Percentiles rank a stretch among this genome's conserved stretches.
Conservation (phyloP, 2,329 filamentous ascomycete species). For the Fusarium nanum region DNA sequence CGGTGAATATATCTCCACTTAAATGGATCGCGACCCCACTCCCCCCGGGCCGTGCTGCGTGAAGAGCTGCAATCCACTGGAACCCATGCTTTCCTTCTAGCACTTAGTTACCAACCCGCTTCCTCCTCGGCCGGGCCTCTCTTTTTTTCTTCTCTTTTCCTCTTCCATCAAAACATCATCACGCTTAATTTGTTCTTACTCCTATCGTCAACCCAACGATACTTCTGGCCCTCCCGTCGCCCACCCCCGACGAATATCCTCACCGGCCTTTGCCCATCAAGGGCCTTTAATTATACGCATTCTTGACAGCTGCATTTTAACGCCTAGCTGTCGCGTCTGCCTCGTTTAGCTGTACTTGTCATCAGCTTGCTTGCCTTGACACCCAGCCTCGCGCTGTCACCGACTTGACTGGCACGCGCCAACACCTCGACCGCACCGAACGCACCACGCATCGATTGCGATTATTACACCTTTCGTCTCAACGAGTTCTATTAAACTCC, state of each 20-base stretch:
- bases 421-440: constrained; percentile 24
- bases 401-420: constrained; percentile 32
- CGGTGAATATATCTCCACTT: neutral
- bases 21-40: constrained; percentile 1
- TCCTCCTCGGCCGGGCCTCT: constrained; percentile 44
- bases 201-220: constrained; percentile 29
- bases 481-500: constrained; percentile 27
- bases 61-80: constrained; percentile 29
- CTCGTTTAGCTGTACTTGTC: constrained; percentile 31
- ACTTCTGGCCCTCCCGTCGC: constrained; percentile 10
- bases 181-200: constrained; percentile 32
- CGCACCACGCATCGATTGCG: constrained; percentile 19
- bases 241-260: constrained; percentile 6
- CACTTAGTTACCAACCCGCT: constrained; percentile 30
- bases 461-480: constrained; percentile 13
- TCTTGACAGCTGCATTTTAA: constrained; percentile 1
- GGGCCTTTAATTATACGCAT: constrained; percentile 11
- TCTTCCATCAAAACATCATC: constrained; percentile 47
- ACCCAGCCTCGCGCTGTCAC: constrained; percentile 34
- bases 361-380: constrained; percentile 22
- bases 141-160: constrained; percentile 47
- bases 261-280: constrained; percentile 16
- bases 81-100: constrained; percentile 29
- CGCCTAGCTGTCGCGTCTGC: constrained; percentile 37
- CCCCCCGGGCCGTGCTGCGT: constrained; percentile 15